Evolutionary conservation across 1,284 basidiomycete species (phyloP).

Genomic region (Thecaphora thlaspeos): DNA sequence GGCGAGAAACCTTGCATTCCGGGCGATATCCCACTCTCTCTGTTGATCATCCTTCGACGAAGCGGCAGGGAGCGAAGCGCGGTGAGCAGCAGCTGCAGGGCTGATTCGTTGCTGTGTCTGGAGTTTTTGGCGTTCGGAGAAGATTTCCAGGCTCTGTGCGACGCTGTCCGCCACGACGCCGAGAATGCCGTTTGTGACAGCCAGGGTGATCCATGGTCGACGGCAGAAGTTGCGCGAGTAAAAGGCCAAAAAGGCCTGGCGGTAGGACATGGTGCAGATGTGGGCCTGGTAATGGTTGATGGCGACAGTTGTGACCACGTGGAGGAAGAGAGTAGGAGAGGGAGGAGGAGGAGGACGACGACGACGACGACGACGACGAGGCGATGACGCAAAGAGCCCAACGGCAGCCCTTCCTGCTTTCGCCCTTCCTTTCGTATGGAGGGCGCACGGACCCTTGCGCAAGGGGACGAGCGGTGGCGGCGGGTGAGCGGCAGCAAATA

Average conservation of each 20-base stretch:
- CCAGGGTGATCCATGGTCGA: constrained; percentile 52
- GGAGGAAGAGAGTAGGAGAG: neutral
- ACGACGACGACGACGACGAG: neutral
- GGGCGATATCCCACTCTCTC: constrained; percentile 39
- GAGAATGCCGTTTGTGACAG: constrained; percentile 50
- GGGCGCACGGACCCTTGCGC: no score
- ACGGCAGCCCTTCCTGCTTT: no score
- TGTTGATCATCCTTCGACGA: neutral
- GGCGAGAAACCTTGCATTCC: constrained; percentile 45
- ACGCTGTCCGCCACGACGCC: constrained; percentile 48
- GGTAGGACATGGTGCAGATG: constrained; percentile 29
- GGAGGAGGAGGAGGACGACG: neutral
- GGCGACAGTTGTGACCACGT: no score
- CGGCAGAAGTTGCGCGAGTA: constrained; percentile 50
- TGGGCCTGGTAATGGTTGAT: neutral
- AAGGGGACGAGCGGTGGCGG: no score
- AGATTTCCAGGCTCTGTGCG: constrained; percentile 49
- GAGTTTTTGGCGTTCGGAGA: constrained; percentile 2
- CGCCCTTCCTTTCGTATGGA: neutral
- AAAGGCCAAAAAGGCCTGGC: constrained; percentile 40
- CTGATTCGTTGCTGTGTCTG: no score
- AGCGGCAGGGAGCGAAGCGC: no score
- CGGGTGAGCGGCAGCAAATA: no score
- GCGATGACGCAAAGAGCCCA: neutral
- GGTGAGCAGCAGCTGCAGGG: neutral